phyloP scores from a whole-genome alignment of 108 stramenopile species.

The Nannochloropsis granulata region DNA sequence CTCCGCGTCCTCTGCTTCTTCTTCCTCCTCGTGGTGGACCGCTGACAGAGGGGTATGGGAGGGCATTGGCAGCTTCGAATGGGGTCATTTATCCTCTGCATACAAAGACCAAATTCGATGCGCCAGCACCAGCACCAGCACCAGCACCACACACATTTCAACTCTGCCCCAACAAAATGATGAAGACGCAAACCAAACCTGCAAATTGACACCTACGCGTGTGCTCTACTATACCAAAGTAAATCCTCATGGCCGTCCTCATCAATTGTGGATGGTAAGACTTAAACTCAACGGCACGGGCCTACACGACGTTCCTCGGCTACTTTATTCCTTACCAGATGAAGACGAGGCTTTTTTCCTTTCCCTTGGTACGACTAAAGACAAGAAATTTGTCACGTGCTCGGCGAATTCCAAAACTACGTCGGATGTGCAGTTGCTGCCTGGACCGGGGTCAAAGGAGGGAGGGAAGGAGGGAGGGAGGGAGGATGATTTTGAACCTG shows the following conservation, averaged over 20 bases:
- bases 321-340: not conserved
- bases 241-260: not conserved
- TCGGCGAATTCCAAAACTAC: slow-evolving; percentile 21
- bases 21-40: not conserved
- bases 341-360: slow-evolving; percentile 7
- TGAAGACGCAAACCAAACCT: no score
- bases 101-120: no score
- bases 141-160: no score
- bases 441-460: not conserved
- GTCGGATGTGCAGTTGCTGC: slow-evolving; percentile 16
- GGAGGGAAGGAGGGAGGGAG: not conserved
- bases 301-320: not conserved
- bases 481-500: not conserved
- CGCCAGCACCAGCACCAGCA: no score
- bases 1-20: not conserved
- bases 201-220: not conserved
- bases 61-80: not conserved
- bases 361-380: slow-evolving; percentile 16
- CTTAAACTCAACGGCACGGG: not conserved
- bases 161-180: no score
- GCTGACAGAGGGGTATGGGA: not conserved
- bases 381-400: slow-evolving; percentile 3
- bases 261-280: not conserved
- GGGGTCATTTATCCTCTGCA: not conserved
- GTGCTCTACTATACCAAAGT: not conserved